A percentile compares a stretch with the other conserved stretches of the same genome.
phyloP scores from a whole-genome alignment of 345 rosid genomes.

The Pugionium cornutum region DNA sequence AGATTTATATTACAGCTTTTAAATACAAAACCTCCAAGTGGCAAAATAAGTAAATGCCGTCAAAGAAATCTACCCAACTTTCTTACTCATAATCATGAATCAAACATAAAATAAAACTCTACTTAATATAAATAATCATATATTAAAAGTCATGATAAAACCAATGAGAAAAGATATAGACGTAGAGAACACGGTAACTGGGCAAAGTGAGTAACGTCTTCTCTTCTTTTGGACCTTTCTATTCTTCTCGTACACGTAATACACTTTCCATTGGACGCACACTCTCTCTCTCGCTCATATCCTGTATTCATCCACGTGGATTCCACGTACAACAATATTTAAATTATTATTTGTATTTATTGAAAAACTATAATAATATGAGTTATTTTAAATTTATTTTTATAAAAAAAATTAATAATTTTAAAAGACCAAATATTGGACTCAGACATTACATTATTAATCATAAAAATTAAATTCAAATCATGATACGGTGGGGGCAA shows the following conservation, averaged over 20 bases:
- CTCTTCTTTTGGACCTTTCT: slow-evolving; percentile 14
- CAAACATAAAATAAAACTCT: neutral
- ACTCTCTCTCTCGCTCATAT: slow-evolving; percentile 19
- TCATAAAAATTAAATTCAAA: too few species aligned
- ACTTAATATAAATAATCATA: neutral
- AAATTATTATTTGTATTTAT: too few species aligned
- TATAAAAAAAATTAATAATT: too few species aligned
- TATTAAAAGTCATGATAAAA: neutral
- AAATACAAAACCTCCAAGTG: too few species aligned
- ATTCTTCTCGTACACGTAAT: slow-evolving; percentile 25
- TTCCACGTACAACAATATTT: neutral
- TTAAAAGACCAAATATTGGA: too few species aligned
- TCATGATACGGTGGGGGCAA: too few species aligned
- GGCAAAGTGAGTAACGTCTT: slow-evolving; percentile 30
- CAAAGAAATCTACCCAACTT: neutral
- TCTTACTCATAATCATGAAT: neutral
- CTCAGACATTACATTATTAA: too few species aligned
- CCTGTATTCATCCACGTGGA: neutral
- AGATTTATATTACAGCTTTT: too few species aligned
- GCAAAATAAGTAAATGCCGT: too few species aligned
- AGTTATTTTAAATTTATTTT: too few species aligned
- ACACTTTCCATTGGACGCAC: slow-evolving; percentile 1
- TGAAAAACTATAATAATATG: too few species aligned
- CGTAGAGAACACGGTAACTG: slow-evolving; percentile 34
- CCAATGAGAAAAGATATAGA: neutral